Conservation (phyloP, 176 grass and related monocot genomes). For the Tillandsia leiboldiana region DNA sequence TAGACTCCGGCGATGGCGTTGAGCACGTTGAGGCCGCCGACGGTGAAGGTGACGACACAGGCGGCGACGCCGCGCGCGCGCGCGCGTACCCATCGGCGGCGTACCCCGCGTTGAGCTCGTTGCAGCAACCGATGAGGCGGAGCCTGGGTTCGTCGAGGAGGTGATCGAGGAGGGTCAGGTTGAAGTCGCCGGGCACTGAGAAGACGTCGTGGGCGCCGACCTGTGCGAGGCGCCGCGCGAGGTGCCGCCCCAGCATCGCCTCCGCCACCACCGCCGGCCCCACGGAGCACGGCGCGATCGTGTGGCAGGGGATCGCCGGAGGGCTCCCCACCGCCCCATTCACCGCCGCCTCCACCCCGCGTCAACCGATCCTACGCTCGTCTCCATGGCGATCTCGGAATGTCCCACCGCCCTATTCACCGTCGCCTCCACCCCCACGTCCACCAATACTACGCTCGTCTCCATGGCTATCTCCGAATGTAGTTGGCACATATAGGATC, state of each 20-base stretch:
- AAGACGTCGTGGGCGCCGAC: constrained; percentile 73
- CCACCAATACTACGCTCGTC: too few species aligned
- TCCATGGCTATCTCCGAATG: too few species aligned
- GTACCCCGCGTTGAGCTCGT: constrained; percentile 87
- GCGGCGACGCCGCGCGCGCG: constrained; percentile 53
- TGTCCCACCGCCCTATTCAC: too few species aligned
- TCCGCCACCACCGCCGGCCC: constrained; percentile 1
- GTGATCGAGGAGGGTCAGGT: constrained; percentile 89
- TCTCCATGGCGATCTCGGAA: constrained; percentile 35
- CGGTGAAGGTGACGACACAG: constrained; percentile 82
- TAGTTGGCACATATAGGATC: too few species aligned
- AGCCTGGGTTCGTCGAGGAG: constrained; percentile 77
- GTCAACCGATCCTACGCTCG: constrained; percentile 36
- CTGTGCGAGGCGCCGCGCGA: constrained; percentile 67
- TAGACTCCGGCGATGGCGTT: constrained; percentile 92
- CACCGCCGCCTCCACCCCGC: constrained; percentile 12
- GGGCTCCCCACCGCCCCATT: constrained; percentile 30
- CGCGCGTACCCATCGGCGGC: constrained; percentile 83
- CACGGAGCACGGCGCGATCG: constrained; percentile 22
- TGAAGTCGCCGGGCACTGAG: constrained; percentile 88
- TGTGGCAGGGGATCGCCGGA: constrained; percentile 28
- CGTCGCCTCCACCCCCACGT: too few species aligned
- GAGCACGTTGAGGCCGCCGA: constrained; percentile 79
- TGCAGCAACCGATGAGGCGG: constrained; percentile 78
- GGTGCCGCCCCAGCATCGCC: constrained; percentile 54